Conservation (phyloP, 768 basidiomycete species). For the Tulasnella sp. region DNA sequence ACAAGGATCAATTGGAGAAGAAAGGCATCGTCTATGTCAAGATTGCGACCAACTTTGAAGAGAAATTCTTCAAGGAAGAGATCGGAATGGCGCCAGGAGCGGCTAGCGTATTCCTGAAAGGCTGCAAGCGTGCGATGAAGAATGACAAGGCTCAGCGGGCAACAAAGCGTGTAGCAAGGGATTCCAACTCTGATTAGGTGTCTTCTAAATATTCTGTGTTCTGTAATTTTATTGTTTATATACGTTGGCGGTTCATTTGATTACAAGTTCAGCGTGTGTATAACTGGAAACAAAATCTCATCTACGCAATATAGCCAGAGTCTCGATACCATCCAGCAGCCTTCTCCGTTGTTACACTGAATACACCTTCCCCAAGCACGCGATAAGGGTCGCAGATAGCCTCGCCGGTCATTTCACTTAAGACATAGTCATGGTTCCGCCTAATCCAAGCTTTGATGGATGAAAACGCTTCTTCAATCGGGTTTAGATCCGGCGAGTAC, state of each 20-base stretch:
- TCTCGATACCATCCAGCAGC: conserved; percentile 30
- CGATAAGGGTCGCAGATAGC: conserved; percentile 25
- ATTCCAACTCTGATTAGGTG: neutral
- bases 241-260: neutral
- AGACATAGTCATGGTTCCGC: conserved; percentile 10
- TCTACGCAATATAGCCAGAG: conserved; percentile 25
- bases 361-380: conserved; percentile 30
- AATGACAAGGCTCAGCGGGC: neutral
- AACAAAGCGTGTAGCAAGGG: neutral
- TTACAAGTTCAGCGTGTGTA: too few species aligned
- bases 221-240: neutral
- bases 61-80: neutral
- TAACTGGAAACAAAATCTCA: neutral
- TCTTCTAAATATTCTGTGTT: neutral
- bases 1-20: neutral
- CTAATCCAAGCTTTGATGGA: conserved; percentile 26
- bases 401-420: conserved; percentile 3
- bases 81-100: neutral
- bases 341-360: conserved; percentile 25
- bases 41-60: neutral
- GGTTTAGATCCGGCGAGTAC: conserved; percentile 31
- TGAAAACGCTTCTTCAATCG: conserved; percentile 30
- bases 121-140: neutral
- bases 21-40: neutral
- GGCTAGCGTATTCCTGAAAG: neutral